Evolutionary conservation across 345 rosid species (phyloP), one percentile per base, ranked within the genome.

Genomic region (Melaleuca alternifolia): DNA sequence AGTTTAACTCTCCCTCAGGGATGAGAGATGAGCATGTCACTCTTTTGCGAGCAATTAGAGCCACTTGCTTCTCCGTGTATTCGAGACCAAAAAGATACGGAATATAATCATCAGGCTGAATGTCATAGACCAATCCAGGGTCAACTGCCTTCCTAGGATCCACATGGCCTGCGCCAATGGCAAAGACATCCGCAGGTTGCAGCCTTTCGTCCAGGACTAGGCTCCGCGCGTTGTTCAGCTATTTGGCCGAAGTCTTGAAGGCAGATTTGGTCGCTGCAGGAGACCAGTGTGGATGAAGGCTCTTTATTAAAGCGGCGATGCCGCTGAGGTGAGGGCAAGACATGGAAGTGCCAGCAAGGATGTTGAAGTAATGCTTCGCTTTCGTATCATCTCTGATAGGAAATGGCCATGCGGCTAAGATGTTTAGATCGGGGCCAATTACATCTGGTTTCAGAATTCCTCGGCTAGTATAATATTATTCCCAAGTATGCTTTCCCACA

Each of bases 251-350:
- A 4, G 94, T 92, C 92, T 91, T 90, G 50, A 93, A 90, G 21
- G 95, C 94, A 11, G 93, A 93, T 84, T 89, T 91, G 46, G 91
- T 85, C 37, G 92, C 94, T 11, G 94, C 94, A 6, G 92, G 94
- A 1, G 92, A 91, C 94, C 93, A 93, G 48, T 89, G 88, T 6
- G 92, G 93, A 46, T 91, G 93, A 5, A 90, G 83, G 56, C 90
- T 87, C 85, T 89, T 91, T 50, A 92, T 86, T 48, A 91, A 83
- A 46, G 94, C n/a, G n/a, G 92, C 93, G 30, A 92, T 57, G 4
- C 94, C 94, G 51, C 93, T 91, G 16, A 93, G 92, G 84, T 93
- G 95, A 48, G 93, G 95, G 85, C 94, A 91, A 18, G 95, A 89
- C 93, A 93, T 93, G 26, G 95, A 92, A 15, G 95, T 91, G 18